phyloP scores from a whole-genome alignment of 202 grass and related monocot species.

The Cymbopogon flexuosus region DNA sequence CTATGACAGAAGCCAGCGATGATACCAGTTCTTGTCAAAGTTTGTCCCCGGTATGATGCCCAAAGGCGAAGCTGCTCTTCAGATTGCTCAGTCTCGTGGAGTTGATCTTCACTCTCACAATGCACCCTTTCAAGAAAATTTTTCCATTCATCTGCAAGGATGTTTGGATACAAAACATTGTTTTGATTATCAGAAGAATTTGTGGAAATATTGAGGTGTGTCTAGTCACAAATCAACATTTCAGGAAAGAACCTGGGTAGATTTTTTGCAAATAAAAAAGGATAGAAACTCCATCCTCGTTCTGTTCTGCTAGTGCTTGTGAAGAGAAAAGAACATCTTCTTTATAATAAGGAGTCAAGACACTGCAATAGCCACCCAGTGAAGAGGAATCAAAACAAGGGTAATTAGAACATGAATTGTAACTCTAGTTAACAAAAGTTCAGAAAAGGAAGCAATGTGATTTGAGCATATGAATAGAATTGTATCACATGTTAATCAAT shows the following conservation, averaged over 20 bases:
- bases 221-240: conserved; percentile 6
- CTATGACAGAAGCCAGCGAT: conserved; percentile 13
- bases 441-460: neutral
- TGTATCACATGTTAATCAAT: neutral
- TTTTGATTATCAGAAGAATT: conserved; percentile 11
- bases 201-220: neutral
- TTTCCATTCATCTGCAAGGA: conserved; percentile 80
- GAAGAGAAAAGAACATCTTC: conserved; percentile 89
- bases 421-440: neutral
- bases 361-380: conserved; percentile 45
- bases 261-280: conserved; percentile 99
- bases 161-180: neutral
- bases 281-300: conserved; percentile 96
- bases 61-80: conserved; percentile 91
- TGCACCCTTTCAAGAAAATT: conserved; percentile 76
- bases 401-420: conserved; percentile 9
- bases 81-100: conserved; percentile 47
- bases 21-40: conserved; percentile 89
- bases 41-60: conserved; percentile 95
- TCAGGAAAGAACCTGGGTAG: conserved; percentile 63
- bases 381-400: conserved; percentile 21
- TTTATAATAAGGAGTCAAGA: conserved; percentile 89
- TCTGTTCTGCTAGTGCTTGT: conserved; percentile 53
- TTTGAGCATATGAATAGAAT: neutral
- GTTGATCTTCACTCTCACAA: conserved; percentile 64